Conservation (phyloP, 1,139 yeast genomes). For the Pneumocystis wakefieldiae region DNA sequence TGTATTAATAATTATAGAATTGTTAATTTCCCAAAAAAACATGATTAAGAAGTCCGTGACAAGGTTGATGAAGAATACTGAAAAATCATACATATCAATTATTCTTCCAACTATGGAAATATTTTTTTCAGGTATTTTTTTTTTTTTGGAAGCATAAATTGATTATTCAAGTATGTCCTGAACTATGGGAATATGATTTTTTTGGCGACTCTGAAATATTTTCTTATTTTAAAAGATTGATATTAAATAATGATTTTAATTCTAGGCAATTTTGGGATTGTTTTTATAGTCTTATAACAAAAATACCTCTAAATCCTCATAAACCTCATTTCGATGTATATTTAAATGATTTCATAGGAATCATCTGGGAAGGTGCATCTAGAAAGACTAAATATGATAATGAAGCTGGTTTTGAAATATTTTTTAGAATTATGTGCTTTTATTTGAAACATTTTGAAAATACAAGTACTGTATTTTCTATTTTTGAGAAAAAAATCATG, state of each 20-base stretch:
- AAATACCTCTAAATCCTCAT: neutral
- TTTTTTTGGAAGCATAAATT: neutral
- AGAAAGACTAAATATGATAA: neutral
- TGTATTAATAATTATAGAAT: neutral
- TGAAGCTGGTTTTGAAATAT: neutral
- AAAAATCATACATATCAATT: neutral
- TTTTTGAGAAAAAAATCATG: neutral
- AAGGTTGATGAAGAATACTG: neutral
- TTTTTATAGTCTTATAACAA: neutral
- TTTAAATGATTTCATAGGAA: neutral
- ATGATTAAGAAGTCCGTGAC: neutral
- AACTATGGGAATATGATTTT: neutral
- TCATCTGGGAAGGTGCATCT: neutral
- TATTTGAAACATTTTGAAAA: neutral
- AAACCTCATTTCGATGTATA: neutral
- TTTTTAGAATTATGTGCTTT: neutral
- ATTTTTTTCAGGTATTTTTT: neutral
- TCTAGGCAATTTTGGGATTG: neutral
- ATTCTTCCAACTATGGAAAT: neutral
- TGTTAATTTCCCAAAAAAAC: neutral
- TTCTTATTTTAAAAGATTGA: neutral
- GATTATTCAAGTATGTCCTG: neutral
- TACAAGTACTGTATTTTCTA: neutral
- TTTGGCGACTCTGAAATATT: neutral
- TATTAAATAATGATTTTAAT: neutral